phyloP scores from a whole-genome alignment of 306 rosid genomes.

The Cajanus cajan region DNA sequence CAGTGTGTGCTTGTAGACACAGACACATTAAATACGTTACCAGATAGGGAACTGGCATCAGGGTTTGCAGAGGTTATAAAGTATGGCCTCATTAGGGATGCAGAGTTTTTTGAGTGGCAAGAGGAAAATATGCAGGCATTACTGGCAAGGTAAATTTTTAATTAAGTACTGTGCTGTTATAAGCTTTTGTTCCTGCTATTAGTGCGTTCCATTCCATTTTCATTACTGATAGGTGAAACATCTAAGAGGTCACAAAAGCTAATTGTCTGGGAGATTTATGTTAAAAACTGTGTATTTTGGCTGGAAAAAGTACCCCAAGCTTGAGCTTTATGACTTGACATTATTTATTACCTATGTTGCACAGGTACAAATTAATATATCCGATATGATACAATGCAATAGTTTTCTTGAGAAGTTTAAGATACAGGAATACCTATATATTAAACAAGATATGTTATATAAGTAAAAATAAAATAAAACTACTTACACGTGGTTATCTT shows the following conservation, averaged over 20 bases:
- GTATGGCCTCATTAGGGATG: slow-evolving; percentile 91
- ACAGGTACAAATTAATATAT: background rate
- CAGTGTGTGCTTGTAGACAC: slow-evolving; percentile 93
- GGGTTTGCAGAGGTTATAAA: slow-evolving; percentile 94
- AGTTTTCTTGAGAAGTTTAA: background rate
- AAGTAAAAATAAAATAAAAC: background rate
- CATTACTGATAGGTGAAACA: background rate
- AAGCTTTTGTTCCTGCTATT: background rate
- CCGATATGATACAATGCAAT: background rate
- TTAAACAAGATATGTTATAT: background rate
- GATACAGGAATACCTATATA: background rate
- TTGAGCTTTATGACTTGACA: slow-evolving; percentile 1
- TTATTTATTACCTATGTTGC: background rate
- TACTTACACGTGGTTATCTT: background rate
- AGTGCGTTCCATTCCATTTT: background rate
- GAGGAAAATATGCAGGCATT: slow-evolving; percentile 79
- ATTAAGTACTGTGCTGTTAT: background rate
- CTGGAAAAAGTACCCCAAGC: background rate
- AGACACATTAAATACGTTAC: slow-evolving; percentile 71
- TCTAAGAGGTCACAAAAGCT: slow-evolving; percentile 11
- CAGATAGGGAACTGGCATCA: slow-evolving; percentile 88
- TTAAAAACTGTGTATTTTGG: background rate
- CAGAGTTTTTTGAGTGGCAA: slow-evolving; percentile 93
- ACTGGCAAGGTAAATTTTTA: slow-evolving; percentile 61
- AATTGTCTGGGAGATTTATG: background rate